A percentile compares a stretch with the other conserved stretches of the same genome.
Evolutionary conservation across 495 filamentous ascomycete genomes (phyloP).

Genomic region (Aspergillus campestris): DNA sequence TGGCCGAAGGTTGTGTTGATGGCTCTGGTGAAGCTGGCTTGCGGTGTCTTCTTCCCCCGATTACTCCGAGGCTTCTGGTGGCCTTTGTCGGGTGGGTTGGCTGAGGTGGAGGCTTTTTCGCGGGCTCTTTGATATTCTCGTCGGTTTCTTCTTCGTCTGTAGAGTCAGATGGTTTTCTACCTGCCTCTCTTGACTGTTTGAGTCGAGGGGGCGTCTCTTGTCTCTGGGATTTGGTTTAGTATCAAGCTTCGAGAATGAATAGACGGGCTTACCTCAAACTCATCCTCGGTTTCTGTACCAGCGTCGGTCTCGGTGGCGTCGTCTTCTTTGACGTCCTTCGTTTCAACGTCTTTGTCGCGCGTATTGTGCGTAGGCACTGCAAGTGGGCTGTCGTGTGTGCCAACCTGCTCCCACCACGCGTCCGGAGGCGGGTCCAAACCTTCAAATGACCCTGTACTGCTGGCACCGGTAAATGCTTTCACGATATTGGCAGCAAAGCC

Average conservation of each 20-base stretch:
- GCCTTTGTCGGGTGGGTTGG: slow-evolving; percentile 8
- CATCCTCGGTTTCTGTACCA: slow-evolving; percentile 20
- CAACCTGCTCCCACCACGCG: slow-evolving; percentile 35
- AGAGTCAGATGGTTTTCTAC: neutral
- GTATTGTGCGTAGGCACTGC: slow-evolving; percentile 2
- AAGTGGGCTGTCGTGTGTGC: neutral
- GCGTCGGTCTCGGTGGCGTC: slow-evolving; percentile 8
- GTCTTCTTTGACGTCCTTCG: neutral
- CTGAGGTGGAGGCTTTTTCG: neutral
- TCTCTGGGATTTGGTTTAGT: slow-evolving; percentile 14
- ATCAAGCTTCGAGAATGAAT: slow-evolving; percentile 1
- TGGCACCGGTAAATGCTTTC: slow-evolving; percentile 14
- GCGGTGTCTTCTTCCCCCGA: slow-evolving; percentile 8
- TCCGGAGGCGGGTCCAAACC: slow-evolving; percentile 13
- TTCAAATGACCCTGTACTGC: neutral
- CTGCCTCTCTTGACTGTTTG: slow-evolving; percentile 9
- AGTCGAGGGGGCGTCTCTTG: slow-evolving; percentile 31
- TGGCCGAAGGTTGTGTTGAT: slow-evolving; percentile 9
- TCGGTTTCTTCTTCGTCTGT: neutral
- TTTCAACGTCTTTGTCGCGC: slow-evolving; percentile 2
- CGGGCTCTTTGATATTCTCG: neutral
- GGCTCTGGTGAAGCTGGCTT: slow-evolving; percentile 2
- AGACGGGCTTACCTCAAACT: slow-evolving; percentile 28
- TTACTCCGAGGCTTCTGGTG: slow-evolving; percentile 12
- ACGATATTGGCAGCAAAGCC: slow-evolving; percentile 19